Base-by-base conservation (phyloP, 345 rosid species). In the Corchorus capsularis region DNA sequence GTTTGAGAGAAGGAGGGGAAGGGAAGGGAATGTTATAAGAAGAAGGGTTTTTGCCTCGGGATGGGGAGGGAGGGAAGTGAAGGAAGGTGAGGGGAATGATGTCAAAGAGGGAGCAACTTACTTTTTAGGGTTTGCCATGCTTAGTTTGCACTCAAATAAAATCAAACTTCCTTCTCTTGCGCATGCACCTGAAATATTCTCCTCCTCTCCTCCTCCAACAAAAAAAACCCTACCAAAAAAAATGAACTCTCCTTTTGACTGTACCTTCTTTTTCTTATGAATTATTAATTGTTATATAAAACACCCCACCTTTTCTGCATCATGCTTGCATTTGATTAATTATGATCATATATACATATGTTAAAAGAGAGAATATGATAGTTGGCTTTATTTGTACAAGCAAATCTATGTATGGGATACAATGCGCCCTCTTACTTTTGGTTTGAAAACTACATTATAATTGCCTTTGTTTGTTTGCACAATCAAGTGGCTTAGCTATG, bases 41-140 rank as follows among this genome's bases (percentile, higher is more conserved):
- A 71, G 43, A 39, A 39, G 43, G 82, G 73, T 45, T 71, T 71
- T 69, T 79, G 88, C 91, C 91, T 90, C 89, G 94, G 91, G 91
- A 88, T 83, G 89, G 67, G 83, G 82, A 72, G 83, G 83, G 43
- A 39, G 43, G 43, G 43, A 39, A 22, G 86, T 27, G 27, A 27
- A 71, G 81, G 86, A 82, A 83, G 85, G 90, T 89, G 91, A 88
- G 89, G 72, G 87, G 83, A 87, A 91, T 91, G 89, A 90, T 90
- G 84, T 83, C 81, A 85, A 86, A 53, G 75, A 39, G 70, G 87
- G 81, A 86, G 82, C 85, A 82, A 67, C 84, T 77, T 78, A 61
- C 71, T 81, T 80, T 87, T 88, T 86, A 86, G 88, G 87, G 87
- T 86, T 89, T 82, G 17, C 68, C 85, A 86, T 88, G 91, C 91